Conservation (phyloP, 2,329 filamentous ascomycete species). For the Fonsecaea pedrosoi region DNA sequence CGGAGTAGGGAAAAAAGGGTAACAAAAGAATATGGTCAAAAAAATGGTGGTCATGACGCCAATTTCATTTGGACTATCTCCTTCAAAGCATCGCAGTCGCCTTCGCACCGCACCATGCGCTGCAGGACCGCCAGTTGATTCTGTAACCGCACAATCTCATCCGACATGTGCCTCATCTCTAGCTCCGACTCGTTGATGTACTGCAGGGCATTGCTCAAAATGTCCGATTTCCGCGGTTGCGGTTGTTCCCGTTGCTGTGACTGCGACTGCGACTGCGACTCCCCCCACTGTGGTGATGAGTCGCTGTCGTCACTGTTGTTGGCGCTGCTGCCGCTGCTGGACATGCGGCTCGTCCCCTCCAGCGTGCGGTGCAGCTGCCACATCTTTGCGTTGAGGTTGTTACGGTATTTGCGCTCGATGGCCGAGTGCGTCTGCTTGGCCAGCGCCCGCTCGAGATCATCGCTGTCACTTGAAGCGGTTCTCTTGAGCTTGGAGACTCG, state of each 20-base stretch:
- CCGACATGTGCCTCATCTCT: constrained; percentile 3
- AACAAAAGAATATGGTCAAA: too few species aligned
- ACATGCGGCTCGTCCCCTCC: constrained; percentile 2
- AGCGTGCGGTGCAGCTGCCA: neutral
- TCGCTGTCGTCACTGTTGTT: neutral
- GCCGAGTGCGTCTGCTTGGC: neutral
- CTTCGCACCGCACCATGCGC: neutral
- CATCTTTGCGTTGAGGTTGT: constrained; percentile 3
- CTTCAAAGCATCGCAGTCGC: neutral
- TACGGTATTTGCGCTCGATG: neutral
- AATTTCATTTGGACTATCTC: neutral
- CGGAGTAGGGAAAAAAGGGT: too few species aligned
- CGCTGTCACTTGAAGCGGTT: neutral
- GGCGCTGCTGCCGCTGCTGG: neutral
- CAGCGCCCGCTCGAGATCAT: neutral
- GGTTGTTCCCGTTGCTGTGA: neutral
- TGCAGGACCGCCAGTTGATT: neutral
- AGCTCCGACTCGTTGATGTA: constrained; percentile 2
- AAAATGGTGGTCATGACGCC: neutral
- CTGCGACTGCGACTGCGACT: neutral
- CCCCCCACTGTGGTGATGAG: neutral
- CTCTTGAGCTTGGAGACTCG: neutral
- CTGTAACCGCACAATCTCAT: neutral
- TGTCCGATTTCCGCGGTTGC: neutral
- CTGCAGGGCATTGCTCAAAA: neutral